Evolutionary conservation across 345 rosid genomes (phyloP).

Genomic region (Sisymbrium altissimum): DNA sequence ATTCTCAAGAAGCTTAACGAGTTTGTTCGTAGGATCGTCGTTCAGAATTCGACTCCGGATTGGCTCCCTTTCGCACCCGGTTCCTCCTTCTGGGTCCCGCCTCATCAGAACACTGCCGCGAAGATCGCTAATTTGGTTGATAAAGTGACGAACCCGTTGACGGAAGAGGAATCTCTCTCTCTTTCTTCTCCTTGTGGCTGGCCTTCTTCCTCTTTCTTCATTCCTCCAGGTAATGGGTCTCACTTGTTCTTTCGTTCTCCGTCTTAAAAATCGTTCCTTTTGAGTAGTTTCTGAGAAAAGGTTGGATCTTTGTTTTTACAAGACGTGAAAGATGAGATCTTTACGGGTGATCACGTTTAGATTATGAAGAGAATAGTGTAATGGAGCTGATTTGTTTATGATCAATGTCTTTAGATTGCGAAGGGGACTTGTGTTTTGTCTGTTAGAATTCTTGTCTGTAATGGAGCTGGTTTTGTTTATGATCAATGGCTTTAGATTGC

Average conservation of each 20-base stretch:
- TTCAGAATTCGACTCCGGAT: conserved; percentile 43
- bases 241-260: neutral
- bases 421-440: no score
- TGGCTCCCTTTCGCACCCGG: conserved; percentile 54
- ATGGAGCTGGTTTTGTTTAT: no score
- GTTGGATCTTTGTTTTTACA: no score
- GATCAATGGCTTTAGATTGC: neutral
- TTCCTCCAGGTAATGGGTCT: conserved; percentile 30
- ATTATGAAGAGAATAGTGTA: no score
- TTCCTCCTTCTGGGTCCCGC: conserved; percentile 52
- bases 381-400: no score
- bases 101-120: conserved; percentile 10
- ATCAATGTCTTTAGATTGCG: no score
- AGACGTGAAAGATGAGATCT: no score
- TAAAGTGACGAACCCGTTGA: conserved; percentile 28
- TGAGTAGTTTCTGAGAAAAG: no score
- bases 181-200: conserved; percentile 38
- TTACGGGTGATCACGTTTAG: no score
- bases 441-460: no score
- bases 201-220: conserved; percentile 43
- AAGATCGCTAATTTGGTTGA: conserved; percentile 29
- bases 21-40: conserved; percentile 32
- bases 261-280: neutral
- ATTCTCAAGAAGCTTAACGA: conserved; percentile 37
- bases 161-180: conserved; percentile 39